These are phyloP conservation scores for Beauveria scarabaeidicola DNA, from an alignment of 2,329 filamentous ascomycete species.

Conservation along the genomic window DNA sequence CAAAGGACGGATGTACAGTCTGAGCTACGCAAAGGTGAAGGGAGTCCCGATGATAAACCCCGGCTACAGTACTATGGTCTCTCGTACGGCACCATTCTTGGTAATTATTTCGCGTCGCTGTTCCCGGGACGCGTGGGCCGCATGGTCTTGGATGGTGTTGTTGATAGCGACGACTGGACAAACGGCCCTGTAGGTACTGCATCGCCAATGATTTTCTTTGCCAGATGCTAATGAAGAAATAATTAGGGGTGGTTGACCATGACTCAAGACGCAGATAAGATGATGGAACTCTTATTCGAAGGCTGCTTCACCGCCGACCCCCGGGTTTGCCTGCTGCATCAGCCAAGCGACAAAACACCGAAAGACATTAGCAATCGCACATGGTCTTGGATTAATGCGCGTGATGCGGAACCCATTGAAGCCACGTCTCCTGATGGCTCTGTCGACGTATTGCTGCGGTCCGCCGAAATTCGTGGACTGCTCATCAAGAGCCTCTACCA, in stretches of 20 bases:
- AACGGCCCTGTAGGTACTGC: slow-evolving; percentile 19
- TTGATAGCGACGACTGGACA: slow-evolving; percentile 29
- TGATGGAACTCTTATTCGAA: slow-evolving; percentile 26
- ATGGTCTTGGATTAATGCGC: slow-evolving; percentile 19
- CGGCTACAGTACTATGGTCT: slow-evolving; percentile 41
- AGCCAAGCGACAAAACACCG: slow-evolving; percentile 17
- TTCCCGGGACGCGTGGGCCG: slow-evolving; percentile 30
- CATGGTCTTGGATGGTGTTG: slow-evolving; percentile 33
- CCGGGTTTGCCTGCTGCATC: slow-evolving; percentile 22
- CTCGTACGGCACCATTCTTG: slow-evolving; percentile 34
- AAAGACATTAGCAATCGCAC: slow-evolving; percentile 26
- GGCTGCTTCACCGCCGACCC: slow-evolving; percentile 26
- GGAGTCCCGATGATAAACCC: slow-evolving; percentile 8
- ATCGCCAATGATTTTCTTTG: too few species aligned
- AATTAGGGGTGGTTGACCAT: slow-evolving; percentile 27
- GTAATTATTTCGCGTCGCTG: slow-evolving; percentile 28
- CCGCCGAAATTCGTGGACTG: background rate
- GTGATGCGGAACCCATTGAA: background rate
- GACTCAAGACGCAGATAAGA: slow-evolving; percentile 28
- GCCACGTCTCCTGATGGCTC: background rate
- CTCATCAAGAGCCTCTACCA: background rate
- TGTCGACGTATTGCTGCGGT: background rate
- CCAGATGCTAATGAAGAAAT: background rate
- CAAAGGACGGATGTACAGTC: background rate
- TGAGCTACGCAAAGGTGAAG: background rate